Percentiles rank a stretch among this genome's conserved stretches.
These are phyloP conservation scores for Nitzschia sp. DNA, from an alignment of 108 stramenopile species.

Conservation along the genomic window DNA sequence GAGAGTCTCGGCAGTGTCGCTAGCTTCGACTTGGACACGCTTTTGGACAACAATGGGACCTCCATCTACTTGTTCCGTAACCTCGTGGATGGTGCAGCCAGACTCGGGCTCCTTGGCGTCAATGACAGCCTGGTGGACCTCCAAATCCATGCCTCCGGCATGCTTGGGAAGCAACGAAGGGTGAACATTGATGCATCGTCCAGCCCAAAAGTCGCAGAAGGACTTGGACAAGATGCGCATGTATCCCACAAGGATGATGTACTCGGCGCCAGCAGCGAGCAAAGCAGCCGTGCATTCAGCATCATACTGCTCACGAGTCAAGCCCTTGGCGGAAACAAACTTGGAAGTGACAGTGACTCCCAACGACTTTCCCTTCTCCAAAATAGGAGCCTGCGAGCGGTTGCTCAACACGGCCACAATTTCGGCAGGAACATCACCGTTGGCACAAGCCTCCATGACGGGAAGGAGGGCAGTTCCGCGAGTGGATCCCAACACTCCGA, in stretches of 20 bases:
- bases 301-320: constrained; percentile 90
- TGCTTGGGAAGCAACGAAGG: constrained; percentile 97
- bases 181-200: constrained; percentile 97
- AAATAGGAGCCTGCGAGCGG: constrained; percentile 73
- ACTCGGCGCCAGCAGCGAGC: constrained; percentile 87
- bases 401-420: constrained; percentile 93
- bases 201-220: constrained; percentile 87
- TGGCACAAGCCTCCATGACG: constrained; percentile 89
- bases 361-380: constrained; percentile 85
- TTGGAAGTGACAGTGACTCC: constrained; percentile 86
- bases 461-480: constrained; percentile 93
- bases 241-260: constrained; percentile 97
- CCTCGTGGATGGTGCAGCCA: constrained; percentile 98
- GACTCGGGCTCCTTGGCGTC: constrained; percentile 89
- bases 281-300: constrained; percentile 89
- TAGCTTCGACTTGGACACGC: constrained; percentile 60
- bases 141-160: constrained; percentile 97
- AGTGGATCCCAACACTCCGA: constrained; percentile 94
- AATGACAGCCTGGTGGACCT: constrained; percentile 97
- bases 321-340: constrained; percentile 70
- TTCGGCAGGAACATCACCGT: constrained; percentile 80
- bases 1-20: constrained; percentile 93
- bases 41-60: constrained; percentile 96
- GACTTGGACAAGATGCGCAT: constrained; percentile 94
- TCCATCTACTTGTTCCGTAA: constrained; percentile 95